Base-by-base conservation (phyloP, 306 rosid species). In the Senna tora region DNA sequence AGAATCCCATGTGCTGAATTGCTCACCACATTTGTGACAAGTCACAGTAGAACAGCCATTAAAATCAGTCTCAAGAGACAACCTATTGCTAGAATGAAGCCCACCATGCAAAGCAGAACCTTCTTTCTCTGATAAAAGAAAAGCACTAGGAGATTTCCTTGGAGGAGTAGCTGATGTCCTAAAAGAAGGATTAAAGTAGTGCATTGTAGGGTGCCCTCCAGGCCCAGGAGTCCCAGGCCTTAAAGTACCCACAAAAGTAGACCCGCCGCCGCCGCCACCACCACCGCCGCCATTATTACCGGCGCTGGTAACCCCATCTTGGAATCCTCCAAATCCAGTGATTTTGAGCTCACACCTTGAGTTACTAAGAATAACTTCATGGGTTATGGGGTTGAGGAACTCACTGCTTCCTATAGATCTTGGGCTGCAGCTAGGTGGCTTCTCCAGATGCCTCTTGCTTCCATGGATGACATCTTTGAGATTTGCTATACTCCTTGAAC, bases 401-500 rank as follows among this genome's bases (percentile, higher is more conserved):
- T 89, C 97, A 52, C 93, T 89, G 87, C 96, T 89, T 7, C 97
- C 97, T 5, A 92, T 92, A 63, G 97, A 92, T 78, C 97, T 92
- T 34, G 96, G 96, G 69, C 97, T 92, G 74, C 90, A 92, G 74
- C 88, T 92, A 51, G 90, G 97, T 20, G 97, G 96, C 78, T 81
- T 87, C 38, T 92, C 96, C 30, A 86, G 15, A 68, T 92, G 96
- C 59, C 96, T 80, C 72, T 89, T 92, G 79, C 97, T 92, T 9
- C 97, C 97, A 78, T 92, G 97, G 77, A 92, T 92, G 30, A 92
- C 97, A 84, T 92, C 97, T 75, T 84, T 89, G 79, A 92, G 96
- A 81, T 92, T 92, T 30, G 97, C 93, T 34, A 92, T 92, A 46
- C 96, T 89, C 86, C 96, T 89, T 34, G 97, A 92, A 80, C 97